Base-by-base conservation (phyloP, 2,329 filamentous ascomycete genomes). In the Helminthosporium solani region DNA sequence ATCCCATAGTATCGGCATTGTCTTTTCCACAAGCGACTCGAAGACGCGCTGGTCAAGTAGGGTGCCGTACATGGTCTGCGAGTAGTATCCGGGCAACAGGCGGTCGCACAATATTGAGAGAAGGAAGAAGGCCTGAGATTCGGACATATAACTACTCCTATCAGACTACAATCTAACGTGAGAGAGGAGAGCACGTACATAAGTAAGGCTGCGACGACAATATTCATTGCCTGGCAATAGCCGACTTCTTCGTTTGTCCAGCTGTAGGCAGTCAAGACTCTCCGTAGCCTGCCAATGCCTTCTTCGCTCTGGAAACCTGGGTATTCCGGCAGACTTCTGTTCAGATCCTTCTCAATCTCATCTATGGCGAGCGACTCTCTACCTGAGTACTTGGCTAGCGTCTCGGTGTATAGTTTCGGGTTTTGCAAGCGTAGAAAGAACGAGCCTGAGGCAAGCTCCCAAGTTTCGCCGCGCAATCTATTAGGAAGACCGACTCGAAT, bases 191-290 rank as follows among this genome's bases (percentile, higher is more conserved):
- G 54, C 41, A 73, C 79, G 56, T 75, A 85, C 77, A 99, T 99
- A 59, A 99, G 80, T 47, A 99, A 76, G n/a, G 94, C 94, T 15
- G 94, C 94, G 44, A 96, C 92, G 27, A 99, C 94, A 58, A 99
- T 99, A 70, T 99, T 99, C 94, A 99, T 99, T 52, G 94, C 94
- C 73, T 99, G 94, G 70, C 94, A 99, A 72, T 99, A 99, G 56
- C 94, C 94, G 44, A 99, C 91, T 56, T 96, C 90, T 42, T 88
- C 82, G 62, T 99, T 94, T 39, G 86, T 88, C 94, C 94, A 99
- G 73, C 91, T 96, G 75, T 99, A 99, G 3, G 94, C 94, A 1
- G 92, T 97, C 44, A 99, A 78, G 30, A 99, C 94, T 47, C 92
- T 82, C 49, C 94, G 85, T 52, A 99, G 77, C 16, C 94, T 82